These are phyloP conservation scores for Gypsophila paniculata DNA, from an alignment of 179 eudicot species.

Conservation along the genomic window DNA sequence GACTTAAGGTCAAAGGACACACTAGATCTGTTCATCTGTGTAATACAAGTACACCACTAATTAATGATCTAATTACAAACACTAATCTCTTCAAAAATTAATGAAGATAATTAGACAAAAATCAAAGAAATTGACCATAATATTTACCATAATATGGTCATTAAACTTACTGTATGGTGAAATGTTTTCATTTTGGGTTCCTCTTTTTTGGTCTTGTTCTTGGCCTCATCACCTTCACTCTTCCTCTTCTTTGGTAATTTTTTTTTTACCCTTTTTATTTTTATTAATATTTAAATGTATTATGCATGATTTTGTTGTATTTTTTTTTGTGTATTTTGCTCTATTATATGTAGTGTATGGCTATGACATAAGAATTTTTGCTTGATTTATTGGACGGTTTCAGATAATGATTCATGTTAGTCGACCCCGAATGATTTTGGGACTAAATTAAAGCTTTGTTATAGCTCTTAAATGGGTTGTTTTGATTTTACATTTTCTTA, in stretches of 20 bases:
- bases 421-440: no score
- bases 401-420: no score
- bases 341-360: background rate
- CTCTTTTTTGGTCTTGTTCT: constrained; percentile 54
- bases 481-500: no score
- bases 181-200: constrained; percentile 74
- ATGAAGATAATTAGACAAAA: constrained; percentile 28
- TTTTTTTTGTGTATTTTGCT: background rate
- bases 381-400: background rate
- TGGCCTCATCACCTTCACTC: constrained; percentile 74
- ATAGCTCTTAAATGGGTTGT: no score
- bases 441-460: no score
- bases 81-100: background rate
- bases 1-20: no score
- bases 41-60: no score
- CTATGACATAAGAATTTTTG: background rate
- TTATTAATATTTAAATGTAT: background rate
- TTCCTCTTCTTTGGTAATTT: constrained; percentile 28
- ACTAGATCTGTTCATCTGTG: no score
- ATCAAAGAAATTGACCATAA: constrained; percentile 45
- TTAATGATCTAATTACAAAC: background rate
- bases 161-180: constrained; percentile 71
- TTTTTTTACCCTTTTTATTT: background rate
- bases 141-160: constrained; percentile 59
- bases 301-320: background rate